phyloP scores from a whole-genome alignment of 129 eudicot species.

The Ambrosia artemisiifolia region DNA sequence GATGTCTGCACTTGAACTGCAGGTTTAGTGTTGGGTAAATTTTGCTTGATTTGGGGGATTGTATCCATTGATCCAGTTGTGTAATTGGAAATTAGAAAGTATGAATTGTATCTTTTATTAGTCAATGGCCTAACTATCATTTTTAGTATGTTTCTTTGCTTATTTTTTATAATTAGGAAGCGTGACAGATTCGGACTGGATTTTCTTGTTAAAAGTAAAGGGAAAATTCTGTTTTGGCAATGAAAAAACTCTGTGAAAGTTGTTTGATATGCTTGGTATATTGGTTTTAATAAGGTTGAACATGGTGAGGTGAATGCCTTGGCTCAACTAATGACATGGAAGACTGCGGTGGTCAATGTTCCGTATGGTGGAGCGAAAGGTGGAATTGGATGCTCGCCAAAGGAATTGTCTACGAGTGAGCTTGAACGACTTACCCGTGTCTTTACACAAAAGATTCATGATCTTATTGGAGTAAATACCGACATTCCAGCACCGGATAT shows the following conservation, averaged over 20 bases:
- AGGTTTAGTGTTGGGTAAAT: not conserved
- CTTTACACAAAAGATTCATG: slow-evolving; percentile 74
- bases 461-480: slow-evolving; percentile 58
- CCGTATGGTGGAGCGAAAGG: slow-evolving; percentile 91
- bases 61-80: not conserved
- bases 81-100: not conserved
- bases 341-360: slow-evolving; percentile 69
- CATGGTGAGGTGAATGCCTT: slow-evolving; percentile 74
- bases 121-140: not conserved
- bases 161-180: not conserved
- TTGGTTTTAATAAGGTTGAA: slow-evolving; percentile 49
- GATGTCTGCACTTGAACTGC: not conserved
- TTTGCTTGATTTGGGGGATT: not conserved
- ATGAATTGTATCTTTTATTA: not conserved
- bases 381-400: slow-evolving; percentile 65
- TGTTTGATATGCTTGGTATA: not conserved
- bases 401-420: slow-evolving; percentile 38
- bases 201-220: not conserved
- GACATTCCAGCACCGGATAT: slow-evolving; percentile 84
- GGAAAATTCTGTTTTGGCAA: not conserved
- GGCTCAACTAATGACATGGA: slow-evolving; percentile 87
- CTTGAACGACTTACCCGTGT: slow-evolving; percentile 79
- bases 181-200: not conserved
- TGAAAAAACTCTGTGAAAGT: not conserved
- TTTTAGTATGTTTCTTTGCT: too few species aligned